Percentiles rank a stretch among this genome's conserved stretches.
Conservation (phyloP, 2,329 filamentous ascomycete species). For the Triangularia setosa region DNA sequence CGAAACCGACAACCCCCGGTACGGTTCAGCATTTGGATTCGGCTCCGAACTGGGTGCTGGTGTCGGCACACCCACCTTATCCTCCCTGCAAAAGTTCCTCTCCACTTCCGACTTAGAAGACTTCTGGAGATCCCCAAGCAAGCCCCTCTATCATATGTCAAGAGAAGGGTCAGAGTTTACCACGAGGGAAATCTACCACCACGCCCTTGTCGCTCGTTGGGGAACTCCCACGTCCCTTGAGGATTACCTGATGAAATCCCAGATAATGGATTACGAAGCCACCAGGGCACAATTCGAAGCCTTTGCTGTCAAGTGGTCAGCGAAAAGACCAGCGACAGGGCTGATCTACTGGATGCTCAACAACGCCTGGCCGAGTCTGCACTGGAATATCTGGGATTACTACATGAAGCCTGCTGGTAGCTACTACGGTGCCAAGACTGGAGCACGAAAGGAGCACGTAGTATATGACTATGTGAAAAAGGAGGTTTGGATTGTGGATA, state of each 20-base stretch:
- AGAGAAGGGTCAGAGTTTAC: constrained; percentile 52
- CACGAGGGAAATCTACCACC: constrained; percentile 54
- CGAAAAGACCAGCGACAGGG: constrained; percentile 52
- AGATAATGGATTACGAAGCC: constrained; percentile 63
- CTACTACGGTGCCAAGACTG: constrained; percentile 57
- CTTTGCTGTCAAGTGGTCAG: constrained; percentile 49
- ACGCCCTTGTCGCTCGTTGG: constrained; percentile 49
- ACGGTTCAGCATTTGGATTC: constrained; percentile 60
- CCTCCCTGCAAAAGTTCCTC: constrained; percentile 52
- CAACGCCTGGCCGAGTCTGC: constrained; percentile 60
- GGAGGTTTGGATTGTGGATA: constrained; percentile 51
- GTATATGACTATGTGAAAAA: constrained; percentile 49
- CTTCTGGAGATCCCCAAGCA: constrained; percentile 52
- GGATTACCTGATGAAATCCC: constrained; percentile 57
- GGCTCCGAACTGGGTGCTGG: constrained; percentile 60
- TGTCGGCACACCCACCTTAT: constrained; percentile 57
- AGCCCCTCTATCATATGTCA: constrained; percentile 58
- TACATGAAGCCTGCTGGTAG: constrained; percentile 55
- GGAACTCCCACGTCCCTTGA: constrained; percentile 49
- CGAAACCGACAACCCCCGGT: constrained; percentile 37
- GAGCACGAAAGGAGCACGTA: constrained; percentile 47
- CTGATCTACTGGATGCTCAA: constrained; percentile 67
- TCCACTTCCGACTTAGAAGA: constrained; percentile 46
- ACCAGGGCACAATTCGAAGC: constrained; percentile 57
- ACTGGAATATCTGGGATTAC: constrained; percentile 64